These are phyloP conservation scores for Rusavskia elegans DNA, from an alignment of 495 filamentous ascomycete species.

Conservation along the genomic window DNA sequence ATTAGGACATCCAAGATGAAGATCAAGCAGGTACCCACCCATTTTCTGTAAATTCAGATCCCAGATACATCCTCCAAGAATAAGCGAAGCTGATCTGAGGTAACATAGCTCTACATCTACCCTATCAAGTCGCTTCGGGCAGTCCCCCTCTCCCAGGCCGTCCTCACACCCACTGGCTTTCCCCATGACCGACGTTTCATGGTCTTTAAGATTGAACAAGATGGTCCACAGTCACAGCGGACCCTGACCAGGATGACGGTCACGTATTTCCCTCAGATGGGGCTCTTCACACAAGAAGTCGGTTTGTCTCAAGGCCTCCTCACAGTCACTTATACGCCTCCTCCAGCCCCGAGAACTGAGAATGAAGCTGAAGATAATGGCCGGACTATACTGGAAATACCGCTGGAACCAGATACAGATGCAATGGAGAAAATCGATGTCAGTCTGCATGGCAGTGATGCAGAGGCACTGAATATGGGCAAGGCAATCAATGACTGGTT, in stretches of 20 bases:
- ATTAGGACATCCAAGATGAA: conserved; percentile 23
- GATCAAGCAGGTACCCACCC: conserved; percentile 26
- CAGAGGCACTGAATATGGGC: conserved; percentile 53
- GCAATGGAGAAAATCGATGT: conserved; percentile 36
- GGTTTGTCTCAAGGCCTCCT: conserved; percentile 15
- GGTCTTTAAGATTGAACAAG: conserved; percentile 40
- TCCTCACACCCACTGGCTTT: conserved; percentile 51
- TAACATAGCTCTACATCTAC: conserved; percentile 59
- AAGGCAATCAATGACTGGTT: conserved; percentile 57
- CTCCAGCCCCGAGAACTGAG: not conserved
- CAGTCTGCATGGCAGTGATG: conserved; percentile 45
- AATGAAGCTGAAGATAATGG: not conserved
- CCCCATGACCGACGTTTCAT: conserved; percentile 66
- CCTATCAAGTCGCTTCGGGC: conserved; percentile 76
- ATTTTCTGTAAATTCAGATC: not conserved
- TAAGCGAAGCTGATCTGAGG: not conserved
- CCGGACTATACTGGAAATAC: conserved; percentile 31
- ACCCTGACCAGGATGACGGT: conserved; percentile 52
- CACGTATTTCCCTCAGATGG: conserved; percentile 43
- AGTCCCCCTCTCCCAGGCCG: conserved; percentile 36
- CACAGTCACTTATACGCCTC: conserved; percentile 33
- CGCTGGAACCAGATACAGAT: conserved; percentile 38
- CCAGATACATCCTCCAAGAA: not conserved
- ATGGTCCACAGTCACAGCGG: conserved; percentile 14
- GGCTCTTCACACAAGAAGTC: conserved; percentile 48